phyloP scores from a whole-genome alignment of 257 asterid genomes.

The Lycium ferocissimum region DNA sequence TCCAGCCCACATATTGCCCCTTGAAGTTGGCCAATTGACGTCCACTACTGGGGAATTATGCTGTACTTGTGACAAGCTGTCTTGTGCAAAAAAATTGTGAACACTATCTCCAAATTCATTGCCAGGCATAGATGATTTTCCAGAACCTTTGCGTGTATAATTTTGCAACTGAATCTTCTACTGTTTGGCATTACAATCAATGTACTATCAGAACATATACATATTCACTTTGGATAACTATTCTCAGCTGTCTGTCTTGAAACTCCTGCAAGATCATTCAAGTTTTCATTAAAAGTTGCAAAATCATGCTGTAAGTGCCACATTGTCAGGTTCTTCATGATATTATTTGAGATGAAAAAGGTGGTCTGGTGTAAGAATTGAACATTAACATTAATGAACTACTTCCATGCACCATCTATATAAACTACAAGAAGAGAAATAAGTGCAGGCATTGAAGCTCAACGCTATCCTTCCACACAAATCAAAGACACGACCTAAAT shows the following conservation, averaged over 20 bases:
- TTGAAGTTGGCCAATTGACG: slow-evolving; percentile 62
- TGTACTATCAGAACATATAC: neutral
- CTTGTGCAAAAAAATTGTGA: slow-evolving; percentile 90
- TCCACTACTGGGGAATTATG: slow-evolving; percentile 59
- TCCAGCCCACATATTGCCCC: slow-evolving; percentile 68
- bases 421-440: neutral
- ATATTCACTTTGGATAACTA: slow-evolving; percentile 16
- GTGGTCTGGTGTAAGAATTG: neutral
- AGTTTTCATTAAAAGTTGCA: neutral
- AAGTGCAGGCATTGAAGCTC: slow-evolving; percentile 7
- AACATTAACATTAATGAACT: slow-evolving; percentile 19
- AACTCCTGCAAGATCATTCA: slow-evolving; percentile 23
- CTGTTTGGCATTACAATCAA: slow-evolving; percentile 23
- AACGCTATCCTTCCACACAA: neutral
- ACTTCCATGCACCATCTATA: slow-evolving; percentile 12
- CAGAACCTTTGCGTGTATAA: slow-evolving; percentile 29
- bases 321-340: neutral
- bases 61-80: slow-evolving; percentile 68
- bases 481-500: neutral
- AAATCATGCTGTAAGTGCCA: slow-evolving; percentile 4
- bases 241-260: slow-evolving; percentile 20
- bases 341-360: neutral
- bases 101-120: slow-evolving; percentile 87
- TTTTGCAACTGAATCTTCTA: slow-evolving; percentile 21
- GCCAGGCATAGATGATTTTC: slow-evolving; percentile 91